These are phyloP conservation scores for Fusarium sp. DNA, from an alignment of 2,329 filamentous ascomycete species.

Conservation along the genomic window DNA sequence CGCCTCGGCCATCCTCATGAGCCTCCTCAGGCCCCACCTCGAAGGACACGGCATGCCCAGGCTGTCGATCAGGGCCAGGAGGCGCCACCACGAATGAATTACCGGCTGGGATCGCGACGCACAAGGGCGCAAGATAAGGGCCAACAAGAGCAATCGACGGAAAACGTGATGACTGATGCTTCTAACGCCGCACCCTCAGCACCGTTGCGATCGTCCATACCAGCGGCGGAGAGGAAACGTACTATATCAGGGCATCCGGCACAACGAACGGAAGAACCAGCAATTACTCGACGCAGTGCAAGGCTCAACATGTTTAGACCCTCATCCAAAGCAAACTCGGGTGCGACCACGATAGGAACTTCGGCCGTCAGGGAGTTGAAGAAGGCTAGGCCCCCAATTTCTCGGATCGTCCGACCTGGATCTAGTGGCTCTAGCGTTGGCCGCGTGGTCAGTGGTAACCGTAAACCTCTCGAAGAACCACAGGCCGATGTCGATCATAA, in stretches of 20 bases:
- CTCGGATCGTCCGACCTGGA: slow-evolving; percentile 74
- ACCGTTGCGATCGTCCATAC: slow-evolving; percentile 56
- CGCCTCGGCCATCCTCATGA: slow-evolving; percentile 55
- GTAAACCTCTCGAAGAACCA: slow-evolving; percentile 78
- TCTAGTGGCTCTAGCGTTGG: slow-evolving; percentile 79
- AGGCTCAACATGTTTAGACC: slow-evolving; percentile 78
- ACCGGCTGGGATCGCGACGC: slow-evolving; percentile 64
- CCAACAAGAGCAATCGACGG: slow-evolving; percentile 51
- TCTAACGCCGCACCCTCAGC: slow-evolving; percentile 53
- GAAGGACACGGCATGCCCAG: slow-evolving; percentile 68
- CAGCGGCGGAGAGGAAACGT: slow-evolving; percentile 80
- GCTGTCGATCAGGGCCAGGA: slow-evolving; percentile 67
- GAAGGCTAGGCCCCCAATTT: slow-evolving; percentile 82
- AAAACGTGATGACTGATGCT: slow-evolving; percentile 60
- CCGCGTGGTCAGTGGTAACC: slow-evolving; percentile 89
- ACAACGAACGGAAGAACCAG: slow-evolving; percentile 70
- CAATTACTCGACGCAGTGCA: slow-evolving; percentile 73
- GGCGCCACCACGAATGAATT: slow-evolving; percentile 74
- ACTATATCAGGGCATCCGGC: slow-evolving; percentile 89
- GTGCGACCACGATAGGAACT: slow-evolving; percentile 68
- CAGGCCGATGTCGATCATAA: slow-evolving; percentile 77
- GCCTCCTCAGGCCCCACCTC: slow-evolving; percentile 64
- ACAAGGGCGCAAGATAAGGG: slow-evolving; percentile 56
- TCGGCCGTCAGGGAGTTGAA: slow-evolving; percentile 79
- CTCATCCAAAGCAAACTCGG: slow-evolving; percentile 74